Percentiles rank a stretch among this genome's conserved stretches.
phyloP scores from a whole-genome alignment of 345 rosid genomes.

The Pseudoturritis turrita region DNA sequence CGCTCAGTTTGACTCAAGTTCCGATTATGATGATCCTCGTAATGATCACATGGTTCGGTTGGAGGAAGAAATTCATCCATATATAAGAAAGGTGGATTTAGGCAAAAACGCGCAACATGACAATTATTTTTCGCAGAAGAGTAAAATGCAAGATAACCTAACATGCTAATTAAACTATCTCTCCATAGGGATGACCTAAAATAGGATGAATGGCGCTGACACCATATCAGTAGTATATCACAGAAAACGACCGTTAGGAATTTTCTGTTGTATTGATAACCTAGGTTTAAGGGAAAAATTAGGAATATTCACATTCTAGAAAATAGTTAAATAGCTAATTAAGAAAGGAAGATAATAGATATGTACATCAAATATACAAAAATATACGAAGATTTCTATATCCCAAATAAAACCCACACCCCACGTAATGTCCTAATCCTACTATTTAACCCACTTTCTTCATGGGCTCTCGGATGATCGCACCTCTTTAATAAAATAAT shows the following conservation, averaged over 20 bases:
- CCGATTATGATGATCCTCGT: too few relatives aligned
- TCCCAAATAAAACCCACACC: not conserved
- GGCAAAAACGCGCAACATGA: too few relatives aligned
- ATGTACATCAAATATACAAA: not conserved
- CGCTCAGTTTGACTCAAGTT: too few relatives aligned
- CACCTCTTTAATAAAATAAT: slow-evolving; percentile 28
- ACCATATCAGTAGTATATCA: too few relatives aligned
- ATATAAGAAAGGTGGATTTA: too few relatives aligned
- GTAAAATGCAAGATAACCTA: too few relatives aligned
- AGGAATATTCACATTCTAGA: not conserved
- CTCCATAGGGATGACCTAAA: too few relatives aligned
- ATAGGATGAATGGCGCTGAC: too few relatives aligned
- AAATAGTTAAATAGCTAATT: not conserved
- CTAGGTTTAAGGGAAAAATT: not conserved
- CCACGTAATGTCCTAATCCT: slow-evolving; percentile 28
- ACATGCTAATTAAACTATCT: too few relatives aligned
- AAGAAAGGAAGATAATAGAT: not conserved
- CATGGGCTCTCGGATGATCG: slow-evolving; percentile 33
- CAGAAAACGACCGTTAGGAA: not conserved
- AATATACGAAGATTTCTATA: not conserved
- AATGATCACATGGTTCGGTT: too few relatives aligned
- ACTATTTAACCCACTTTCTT: slow-evolving; percentile 30
- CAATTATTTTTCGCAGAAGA: too few relatives aligned
- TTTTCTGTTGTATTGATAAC: not conserved
- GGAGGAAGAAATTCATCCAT: too few relatives aligned